Evolutionary conservation across 257 asterid species (phyloP), one percentile per base, ranked within the genome.

Genomic region (Echium plantagineum): DNA sequence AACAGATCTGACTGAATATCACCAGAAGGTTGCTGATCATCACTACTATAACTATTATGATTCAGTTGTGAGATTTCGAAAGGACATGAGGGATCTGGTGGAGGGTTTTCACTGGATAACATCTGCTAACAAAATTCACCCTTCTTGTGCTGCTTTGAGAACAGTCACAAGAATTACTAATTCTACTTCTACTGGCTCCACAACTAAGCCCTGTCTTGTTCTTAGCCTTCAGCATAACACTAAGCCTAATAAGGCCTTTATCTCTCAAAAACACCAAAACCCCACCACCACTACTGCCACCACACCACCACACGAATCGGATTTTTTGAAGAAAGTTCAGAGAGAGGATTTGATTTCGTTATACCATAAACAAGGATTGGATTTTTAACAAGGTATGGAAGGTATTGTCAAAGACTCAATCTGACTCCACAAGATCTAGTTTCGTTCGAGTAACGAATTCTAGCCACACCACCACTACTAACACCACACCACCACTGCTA

Each of bases 81-180:
- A 71, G 80, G 59, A 71, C 74, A 71, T 55, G 67, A 55, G 78
- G 74, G 89, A 90, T 83, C 95, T 84, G 81, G 80, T 77, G 88
- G 94, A 73, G 85, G 85, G 79, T 83, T 81, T 81, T 82, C 96
- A 90, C 72, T 77, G 90, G 95, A 85, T 87, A 85, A 85, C 96
- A 88, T 88, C 95, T 90, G 98, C 85, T 75, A 76, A 76, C 73
- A 71, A 64, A 64, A 76, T 76, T 86, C 79, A 69, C 75, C 77
- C 78, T 74, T 69, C 91, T 75, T 79, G 90, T 72, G 94, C 95
- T 85, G 96, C 78, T 61, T 75, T 66, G 28, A 71, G 74, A 77
- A 84, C 96, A 87, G 89, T 76, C 94, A 85, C 96, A 87, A 85
- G 96, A 82, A 77, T 75, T 69, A 63, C 60, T 47, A 69, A 42